Percentiles rank a stretch among this genome's conserved stretches.
These are phyloP conservation scores for Baudoinia panamericana DNA, from an alignment of 495 filamentous ascomycete genomes.

Conservation along the genomic window DNA sequence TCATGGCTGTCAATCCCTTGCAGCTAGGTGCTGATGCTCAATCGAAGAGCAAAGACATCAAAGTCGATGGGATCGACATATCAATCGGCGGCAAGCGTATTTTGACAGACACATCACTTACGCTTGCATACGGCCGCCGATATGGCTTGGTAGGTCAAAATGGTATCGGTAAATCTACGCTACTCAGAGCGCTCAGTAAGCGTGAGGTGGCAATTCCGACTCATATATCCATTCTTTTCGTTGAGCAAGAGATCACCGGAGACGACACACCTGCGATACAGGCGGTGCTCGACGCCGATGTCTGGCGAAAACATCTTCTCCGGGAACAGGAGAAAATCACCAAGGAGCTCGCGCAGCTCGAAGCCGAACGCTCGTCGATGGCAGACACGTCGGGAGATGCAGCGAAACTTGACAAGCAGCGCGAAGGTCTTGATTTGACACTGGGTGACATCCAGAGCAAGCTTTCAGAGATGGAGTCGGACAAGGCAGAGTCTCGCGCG, in stretches of 20 bases:
- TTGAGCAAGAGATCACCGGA: slow-evolving; percentile 96
- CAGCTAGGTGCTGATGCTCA: slow-evolving; percentile 58
- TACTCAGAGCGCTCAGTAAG: slow-evolving; percentile 79
- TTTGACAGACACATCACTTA: slow-evolving; percentile 75
- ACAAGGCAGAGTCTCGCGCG: slow-evolving; percentile 90
- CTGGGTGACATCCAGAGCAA: slow-evolving; percentile 84
- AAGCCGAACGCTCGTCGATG: slow-evolving; percentile 62
- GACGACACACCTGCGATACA: slow-evolving; percentile 93
- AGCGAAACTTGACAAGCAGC: slow-evolving; percentile 64
- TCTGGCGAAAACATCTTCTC: slow-evolving; percentile 94
- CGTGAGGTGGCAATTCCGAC: slow-evolving; percentile 89
- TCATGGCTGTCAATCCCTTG: slow-evolving; percentile 96
- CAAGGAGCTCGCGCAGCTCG: slow-evolving; percentile 62
- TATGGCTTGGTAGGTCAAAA: slow-evolving; percentile 98
- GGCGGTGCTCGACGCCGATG: slow-evolving; percentile 93
- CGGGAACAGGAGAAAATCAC: slow-evolving; percentile 89
- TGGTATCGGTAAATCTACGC: slow-evolving; percentile 97
- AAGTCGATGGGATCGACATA: slow-evolving; percentile 89
- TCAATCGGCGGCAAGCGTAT: slow-evolving; percentile 83
- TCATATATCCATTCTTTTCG: slow-evolving; percentile 97
- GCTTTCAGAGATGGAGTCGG: slow-evolving; percentile 96
- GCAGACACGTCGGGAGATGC: slow-evolving; percentile 82
- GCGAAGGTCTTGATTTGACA: slow-evolving; percentile 79
- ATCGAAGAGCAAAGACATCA: slow-evolving; percentile 97
- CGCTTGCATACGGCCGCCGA: slow-evolving; percentile 80